Evolutionary conservation across 75 land plant genomes (phyloP).

Genomic region (Pinus albicaulis): DNA sequence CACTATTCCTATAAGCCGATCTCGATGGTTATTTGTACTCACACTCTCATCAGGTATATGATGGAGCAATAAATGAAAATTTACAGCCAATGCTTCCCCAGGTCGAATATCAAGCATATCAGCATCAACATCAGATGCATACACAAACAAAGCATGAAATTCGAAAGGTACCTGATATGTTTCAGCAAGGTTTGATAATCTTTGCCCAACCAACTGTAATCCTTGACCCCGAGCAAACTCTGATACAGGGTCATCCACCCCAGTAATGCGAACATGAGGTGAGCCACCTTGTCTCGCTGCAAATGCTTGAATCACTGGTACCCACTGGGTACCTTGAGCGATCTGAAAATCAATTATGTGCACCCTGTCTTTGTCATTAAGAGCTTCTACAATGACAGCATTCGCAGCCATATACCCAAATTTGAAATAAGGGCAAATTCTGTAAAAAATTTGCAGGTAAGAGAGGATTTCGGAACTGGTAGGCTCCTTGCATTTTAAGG

Average conservation of each 20-base stretch:
- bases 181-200: slow-evolving; percentile 39
- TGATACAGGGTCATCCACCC: slow-evolving; percentile 40
- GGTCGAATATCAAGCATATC: slow-evolving; percentile 51
- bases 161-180: slow-evolving; percentile 36
- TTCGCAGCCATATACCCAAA: slow-evolving; percentile 71
- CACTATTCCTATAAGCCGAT: slow-evolving; percentile 49
- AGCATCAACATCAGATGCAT: slow-evolving; percentile 30
- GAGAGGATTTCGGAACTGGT: slow-evolving; percentile 43
- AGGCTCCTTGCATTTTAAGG: slow-evolving; percentile 45
- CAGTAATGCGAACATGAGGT: slow-evolving; percentile 55
- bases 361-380: slow-evolving; percentile 40
- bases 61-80: slow-evolving; percentile 56
- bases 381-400: slow-evolving; percentile 70
- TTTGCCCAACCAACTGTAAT: slow-evolving; percentile 33
- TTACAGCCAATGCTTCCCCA: slow-evolving; percentile 65
- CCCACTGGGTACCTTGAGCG: slow-evolving; percentile 65
- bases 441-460: slow-evolving; percentile 54
- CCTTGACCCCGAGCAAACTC: slow-evolving; percentile 32
- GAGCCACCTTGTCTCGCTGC: slow-evolving; percentile 59
- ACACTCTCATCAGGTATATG: slow-evolving; percentile 77
- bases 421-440: slow-evolving; percentile 65
- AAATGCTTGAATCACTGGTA: slow-evolving; percentile 53
- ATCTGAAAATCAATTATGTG: slow-evolving; percentile 73
- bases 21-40: slow-evolving; percentile 47
- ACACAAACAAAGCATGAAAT: slow-evolving; percentile 34